Evolutionary conservation across 345 rosid species (phyloP).

Genomic region (Eucalyptus marginata): DNA sequence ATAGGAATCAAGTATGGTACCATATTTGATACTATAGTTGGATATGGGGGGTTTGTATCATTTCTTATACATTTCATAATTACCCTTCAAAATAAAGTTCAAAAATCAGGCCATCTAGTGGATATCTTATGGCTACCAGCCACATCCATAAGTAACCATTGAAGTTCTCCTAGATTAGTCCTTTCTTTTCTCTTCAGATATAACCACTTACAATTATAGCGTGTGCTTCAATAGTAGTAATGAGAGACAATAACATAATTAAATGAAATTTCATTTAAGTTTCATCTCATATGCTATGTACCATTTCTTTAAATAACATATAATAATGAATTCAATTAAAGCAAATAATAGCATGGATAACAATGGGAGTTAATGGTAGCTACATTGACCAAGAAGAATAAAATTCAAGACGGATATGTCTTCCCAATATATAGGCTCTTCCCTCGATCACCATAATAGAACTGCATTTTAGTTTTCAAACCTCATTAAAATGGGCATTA

Average conservation of each 20-base stretch:
- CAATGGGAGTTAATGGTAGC: background rate
- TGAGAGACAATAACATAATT: background rate
- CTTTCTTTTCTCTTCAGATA: background rate
- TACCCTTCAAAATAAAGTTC: no score
- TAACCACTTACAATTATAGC: background rate
- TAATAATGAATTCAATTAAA: background rate
- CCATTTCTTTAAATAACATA: background rate
- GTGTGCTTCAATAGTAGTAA: background rate
- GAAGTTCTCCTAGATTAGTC: background rate
- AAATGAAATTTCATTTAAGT: background rate
- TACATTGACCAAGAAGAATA: background rate
- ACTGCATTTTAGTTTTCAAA: background rate
- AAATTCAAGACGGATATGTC: background rate
- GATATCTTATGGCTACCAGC: background rate
- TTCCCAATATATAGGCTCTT: background rate
- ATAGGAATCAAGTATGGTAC: no score
- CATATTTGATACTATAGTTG: background rate
- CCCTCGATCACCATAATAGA: rapidly evolving
- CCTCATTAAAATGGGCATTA: background rate
- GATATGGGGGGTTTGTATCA: background rate
- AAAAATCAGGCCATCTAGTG: background rate
- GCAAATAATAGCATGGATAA: background rate
- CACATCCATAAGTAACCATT: background rate
- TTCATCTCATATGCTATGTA: background rate
- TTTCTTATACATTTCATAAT: no score